Base-by-base conservation (phyloP, 495 filamentous ascomycete genomes). In the Neurospora sp. region DNA sequence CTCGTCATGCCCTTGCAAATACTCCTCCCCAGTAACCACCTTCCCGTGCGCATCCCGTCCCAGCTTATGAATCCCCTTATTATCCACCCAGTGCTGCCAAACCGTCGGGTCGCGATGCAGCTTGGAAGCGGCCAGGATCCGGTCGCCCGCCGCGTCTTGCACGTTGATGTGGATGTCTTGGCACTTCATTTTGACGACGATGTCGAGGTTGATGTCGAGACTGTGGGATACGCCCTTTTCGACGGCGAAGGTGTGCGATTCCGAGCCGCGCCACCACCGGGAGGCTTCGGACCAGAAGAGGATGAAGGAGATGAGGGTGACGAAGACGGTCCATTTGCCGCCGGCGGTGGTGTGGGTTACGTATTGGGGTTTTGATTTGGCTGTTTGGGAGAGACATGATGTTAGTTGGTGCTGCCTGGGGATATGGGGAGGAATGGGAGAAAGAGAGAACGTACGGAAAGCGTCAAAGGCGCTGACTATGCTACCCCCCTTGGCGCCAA, bases 341-440 rank as follows among this genome's bases (percentile, higher is more conserved):
- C 96, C 96, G 77, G 89, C 90, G 44, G 90, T 87, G 68, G 93
- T 92, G 71, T 89, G 89, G 39, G 91, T 90, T 44, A 93, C 89
- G 82, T 97, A 99, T 77, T 92, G 92, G n/a, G 93, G 85, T 87
- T 97, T 97, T 72, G 93, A 92, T 89, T 99, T 99, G 65, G 96
- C 94, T 98, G 76, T 38, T 35, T 37, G 35, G 2, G 45, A 1
- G 72, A 70, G 71, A 39, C 39, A 27, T 65, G 53, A 69, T 70
- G 77, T 82, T 76, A 84, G 82, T 76, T 38, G 45, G 39, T 38
- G 42, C 2, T 71, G 61, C 6, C 70, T 38, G 38, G 65, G 44
- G 12, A 37, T 14, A 35, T 40, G 9, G 20, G 44, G 22, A 72
- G 45, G 45, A 53, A 18, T 61, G 37, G 35, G 61, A 18, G 40